These are phyloP conservation scores for Talaromyces sp. DNA, from an alignment of 2,329 filamentous ascomycete species.

Conservation along the genomic window DNA sequence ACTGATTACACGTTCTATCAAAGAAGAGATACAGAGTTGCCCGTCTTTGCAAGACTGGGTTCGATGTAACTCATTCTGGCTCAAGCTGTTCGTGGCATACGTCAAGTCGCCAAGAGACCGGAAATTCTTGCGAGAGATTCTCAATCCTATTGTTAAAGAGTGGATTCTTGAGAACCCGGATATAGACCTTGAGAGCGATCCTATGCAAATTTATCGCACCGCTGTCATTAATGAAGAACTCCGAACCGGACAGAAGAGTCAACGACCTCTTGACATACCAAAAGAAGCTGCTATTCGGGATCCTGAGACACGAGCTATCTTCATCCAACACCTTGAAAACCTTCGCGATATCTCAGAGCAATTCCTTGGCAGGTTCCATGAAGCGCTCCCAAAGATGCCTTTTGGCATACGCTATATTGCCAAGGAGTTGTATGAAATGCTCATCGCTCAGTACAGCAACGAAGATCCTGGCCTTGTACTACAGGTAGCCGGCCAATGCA, in stretches of 20 bases:
- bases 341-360: constrained; percentile 92
- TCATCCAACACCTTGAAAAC: constrained; percentile 91
- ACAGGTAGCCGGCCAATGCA: constrained; percentile 82
- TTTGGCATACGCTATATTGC: constrained; percentile 88
- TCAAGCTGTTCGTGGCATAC: constrained; percentile 80
- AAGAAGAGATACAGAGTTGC: constrained; percentile 78
- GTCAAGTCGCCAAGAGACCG: constrained; percentile 86
- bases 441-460: constrained; percentile 72
- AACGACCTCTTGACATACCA: constrained; percentile 76
- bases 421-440: constrained; percentile 75
- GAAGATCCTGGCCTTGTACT: constrained; percentile 75
- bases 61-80: constrained; percentile 90
- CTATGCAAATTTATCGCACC: constrained; percentile 93
- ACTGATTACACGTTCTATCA: constrained; percentile 74
- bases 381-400: constrained; percentile 81
- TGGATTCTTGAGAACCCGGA: constrained; percentile 90
- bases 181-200: constrained; percentile 91
- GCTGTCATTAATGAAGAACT: constrained; percentile 97
- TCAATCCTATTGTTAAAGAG: constrained; percentile 81
- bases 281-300: constrained; percentile 95
- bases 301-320: constrained; percentile 83
- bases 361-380: constrained; percentile 77
- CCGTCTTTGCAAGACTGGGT: constrained; percentile 76
- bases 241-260: constrained; percentile 79
- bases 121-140: constrained; percentile 82